Percentiles rank a stretch among this genome's conserved stretches.
These are phyloP conservation scores for Asterochloris erici DNA, from an alignment of 139 green algal species.

Conservation along the genomic window DNA sequence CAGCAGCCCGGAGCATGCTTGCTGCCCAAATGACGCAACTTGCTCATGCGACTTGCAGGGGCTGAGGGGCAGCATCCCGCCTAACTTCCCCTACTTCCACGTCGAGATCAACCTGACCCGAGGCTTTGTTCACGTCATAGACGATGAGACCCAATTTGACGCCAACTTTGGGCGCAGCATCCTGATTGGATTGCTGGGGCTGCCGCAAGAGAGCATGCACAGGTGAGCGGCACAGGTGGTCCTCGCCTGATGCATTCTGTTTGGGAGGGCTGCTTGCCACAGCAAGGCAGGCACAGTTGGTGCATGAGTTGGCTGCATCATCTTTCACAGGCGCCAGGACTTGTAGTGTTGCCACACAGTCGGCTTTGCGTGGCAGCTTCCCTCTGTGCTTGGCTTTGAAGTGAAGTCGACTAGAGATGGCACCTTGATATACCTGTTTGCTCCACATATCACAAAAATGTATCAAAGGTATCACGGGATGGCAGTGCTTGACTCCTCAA, in stretches of 20 bases:
- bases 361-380: not conserved
- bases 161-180: conserved; percentile 66
- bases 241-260: not conserved
- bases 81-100: conserved; percentile 94
- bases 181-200: conserved; percentile 77
- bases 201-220: conserved; percentile 77
- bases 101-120: conserved; percentile 72
- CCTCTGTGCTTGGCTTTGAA: not conserved
- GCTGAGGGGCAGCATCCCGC: conserved; percentile 84
- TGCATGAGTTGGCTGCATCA: not conserved
- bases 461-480: not conserved
- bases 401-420: not conserved
- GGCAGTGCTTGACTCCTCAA: not conserved
- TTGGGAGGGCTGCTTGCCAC: not conserved
- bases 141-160: conserved; percentile 87
- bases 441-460: not conserved
- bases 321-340: not conserved
- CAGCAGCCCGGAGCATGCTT: no score
- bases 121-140: conserved; percentile 93
- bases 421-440: not conserved
- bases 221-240: conserved; percentile 8
- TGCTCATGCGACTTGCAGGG: conserved; percentile 37
- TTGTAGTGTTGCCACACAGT: not conserved
- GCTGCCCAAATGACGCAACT: no score
- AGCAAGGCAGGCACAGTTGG: not conserved